phyloP scores from a whole-genome alignment of 2,329 filamentous ascomycete species.

The Clarireedia monteithiana region DNA sequence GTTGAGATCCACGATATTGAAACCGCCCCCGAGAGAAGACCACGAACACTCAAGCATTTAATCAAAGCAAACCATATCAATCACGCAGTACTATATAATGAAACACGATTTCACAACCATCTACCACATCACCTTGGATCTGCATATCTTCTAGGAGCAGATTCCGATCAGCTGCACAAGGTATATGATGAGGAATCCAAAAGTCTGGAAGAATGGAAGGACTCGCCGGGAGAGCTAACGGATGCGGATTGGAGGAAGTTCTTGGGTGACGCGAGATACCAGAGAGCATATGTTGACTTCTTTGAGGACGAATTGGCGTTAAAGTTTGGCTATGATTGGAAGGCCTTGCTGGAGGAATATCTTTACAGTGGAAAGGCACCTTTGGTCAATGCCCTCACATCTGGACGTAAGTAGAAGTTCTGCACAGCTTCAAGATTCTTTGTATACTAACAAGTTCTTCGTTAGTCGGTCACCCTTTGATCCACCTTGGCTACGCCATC shows the following conservation, averaged over 20 bases:
- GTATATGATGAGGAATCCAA: constrained; percentile 74
- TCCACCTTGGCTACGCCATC: constrained; percentile 89
- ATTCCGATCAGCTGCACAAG: constrained; percentile 61
- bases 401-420: constrained; percentile 54
- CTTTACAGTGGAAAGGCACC: constrained; percentile 68
- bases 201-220: constrained; percentile 68
- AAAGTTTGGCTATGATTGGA: constrained; percentile 72
- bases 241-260: constrained; percentile 81
- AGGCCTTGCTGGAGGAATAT: constrained; percentile 65
- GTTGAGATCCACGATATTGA: constrained; percentile 75
- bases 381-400: constrained; percentile 71
- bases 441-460: constrained; percentile 3
- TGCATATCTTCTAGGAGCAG: constrained; percentile 77
- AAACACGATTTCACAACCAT: constrained; percentile 74
- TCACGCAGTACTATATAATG: constrained; percentile 72
- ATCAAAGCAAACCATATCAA: constrained; percentile 89
- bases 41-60: constrained; percentile 81
- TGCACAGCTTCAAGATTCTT: constrained; percentile 22
- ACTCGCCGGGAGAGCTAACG: constrained; percentile 78
- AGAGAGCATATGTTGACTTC: constrained; percentile 88
- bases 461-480: constrained; percentile 80
- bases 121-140: constrained; percentile 74
- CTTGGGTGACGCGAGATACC: constrained; percentile 70
- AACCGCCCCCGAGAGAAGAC: constrained; percentile 67
- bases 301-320: constrained; percentile 85